phyloP scores from a whole-genome alignment of 306 rosid species.

The Citrullus mucosospermus region DNA sequence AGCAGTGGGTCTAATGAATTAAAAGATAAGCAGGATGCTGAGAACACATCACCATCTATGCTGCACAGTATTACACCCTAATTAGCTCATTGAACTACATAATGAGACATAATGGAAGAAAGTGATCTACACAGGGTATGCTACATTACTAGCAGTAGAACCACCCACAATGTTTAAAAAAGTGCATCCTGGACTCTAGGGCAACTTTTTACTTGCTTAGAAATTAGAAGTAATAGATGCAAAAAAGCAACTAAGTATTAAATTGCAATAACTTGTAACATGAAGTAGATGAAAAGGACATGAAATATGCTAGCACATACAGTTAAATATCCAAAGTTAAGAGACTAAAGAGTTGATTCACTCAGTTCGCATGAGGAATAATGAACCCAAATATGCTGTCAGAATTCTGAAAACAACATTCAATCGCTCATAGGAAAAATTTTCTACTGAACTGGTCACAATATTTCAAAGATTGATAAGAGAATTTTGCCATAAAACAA shows the following conservation, averaged over 20 bases:
- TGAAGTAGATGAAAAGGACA: background rate
- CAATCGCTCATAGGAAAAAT: background rate
- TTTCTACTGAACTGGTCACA: background rate
- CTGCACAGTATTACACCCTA: background rate
- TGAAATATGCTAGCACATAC: background rate
- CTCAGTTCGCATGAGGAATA: background rate
- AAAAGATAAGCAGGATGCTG: background rate
- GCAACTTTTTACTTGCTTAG: background rate
- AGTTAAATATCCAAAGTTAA: background rate
- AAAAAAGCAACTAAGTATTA: background rate
- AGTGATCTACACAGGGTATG: background rate
- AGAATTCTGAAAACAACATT: background rate
- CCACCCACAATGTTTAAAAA: background rate
- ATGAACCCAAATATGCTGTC: background rate
- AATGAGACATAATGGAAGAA: background rate
- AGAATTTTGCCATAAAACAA: background rate
- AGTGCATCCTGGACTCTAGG: background rate
- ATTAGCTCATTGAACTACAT: background rate
- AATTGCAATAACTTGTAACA: background rate
- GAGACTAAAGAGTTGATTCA: background rate
- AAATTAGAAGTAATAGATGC: constrained; percentile 1
- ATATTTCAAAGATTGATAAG: background rate
- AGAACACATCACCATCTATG: background rate
- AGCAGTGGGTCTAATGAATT: background rate
- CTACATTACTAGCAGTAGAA: background rate